Base-by-base conservation (phyloP, 2,329 filamentous ascomycete genomes). In the Alternaria incomplexa region DNA sequence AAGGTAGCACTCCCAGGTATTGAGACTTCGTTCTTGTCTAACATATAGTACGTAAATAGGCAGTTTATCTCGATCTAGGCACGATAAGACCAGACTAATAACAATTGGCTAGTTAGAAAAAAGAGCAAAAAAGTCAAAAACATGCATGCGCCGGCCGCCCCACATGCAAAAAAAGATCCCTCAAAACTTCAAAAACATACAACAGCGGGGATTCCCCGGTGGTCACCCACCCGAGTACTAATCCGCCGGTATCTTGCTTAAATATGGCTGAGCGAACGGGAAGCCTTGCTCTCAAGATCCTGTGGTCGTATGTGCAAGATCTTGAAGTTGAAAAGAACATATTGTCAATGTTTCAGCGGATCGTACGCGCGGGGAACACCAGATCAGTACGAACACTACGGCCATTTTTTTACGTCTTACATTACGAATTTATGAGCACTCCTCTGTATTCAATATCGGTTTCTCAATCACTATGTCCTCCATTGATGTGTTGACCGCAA, bases 221-320 rank as follows among this genome's bases (percentile, higher is more conserved):
- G 56, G 56, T 58, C 48, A 53, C 56, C 47, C 56, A 58, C 26
- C 20, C 15, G 6, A 36, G 13, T 58, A 58, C 56, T 58, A 58
- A 26, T 58, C 20, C 11, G 26, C 56, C 56, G 46, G 36, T 58
- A 40, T 28, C 43, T 26, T 23, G 36, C 53, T 58, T 58, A 17
- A 50, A 10, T 23, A 43, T 7, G 13, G 56, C 28, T 20, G 46
- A 58, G 56, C 47, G 25, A 8, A 58, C 56, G 47, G 47, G 56
- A 58, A 22, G 22, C 56, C 3, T 8, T 44, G 25, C 44, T 4
- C 9, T 45, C 47, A 20, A 25, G 17, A 25, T 26, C 15, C 56
- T 58, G 17, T 58, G 48, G 56, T 53, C 56, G 56, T 58, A 58
- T 58, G 15, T 36, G 7, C 13, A 40, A 40, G 15, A 5, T n/a